Evolutionary conservation across 352 stramenopile species (phyloP).

Genomic region (Phytophthora fragariae): DNA sequence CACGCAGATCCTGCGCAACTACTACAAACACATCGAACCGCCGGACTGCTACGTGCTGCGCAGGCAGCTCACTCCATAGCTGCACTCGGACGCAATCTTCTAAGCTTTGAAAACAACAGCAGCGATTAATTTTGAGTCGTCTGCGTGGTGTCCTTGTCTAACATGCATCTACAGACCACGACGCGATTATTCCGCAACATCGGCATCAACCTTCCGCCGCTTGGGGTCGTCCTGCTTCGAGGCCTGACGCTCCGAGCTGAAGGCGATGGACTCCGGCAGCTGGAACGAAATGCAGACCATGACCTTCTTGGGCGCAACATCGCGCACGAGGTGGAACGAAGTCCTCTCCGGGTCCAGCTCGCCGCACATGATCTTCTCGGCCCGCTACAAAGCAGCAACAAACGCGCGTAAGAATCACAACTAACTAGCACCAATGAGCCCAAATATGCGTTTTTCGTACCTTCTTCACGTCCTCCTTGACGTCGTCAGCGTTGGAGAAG

Average conservation of each 20-base stretch:
- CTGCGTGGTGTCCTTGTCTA: conserved; percentile 13
- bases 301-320: conserved; percentile 97
- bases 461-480: conserved; percentile 74
- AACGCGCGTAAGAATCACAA: conserved; percentile 10
- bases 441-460: conserved; percentile 36
- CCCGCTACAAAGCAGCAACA: conserved; percentile 49
- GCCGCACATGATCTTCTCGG: conserved; percentile 70
- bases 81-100: background rate
- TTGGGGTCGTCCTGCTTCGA: conserved; percentile 53
- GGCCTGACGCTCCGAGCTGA: conserved; percentile 56
- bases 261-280: conserved; percentile 82
- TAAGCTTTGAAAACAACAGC: conserved; percentile 16
- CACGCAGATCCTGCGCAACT: conserved; percentile 92
- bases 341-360: conserved; percentile 59
- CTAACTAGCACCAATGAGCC: background rate
- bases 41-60: conserved; percentile 94
- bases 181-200: conserved; percentile 16
- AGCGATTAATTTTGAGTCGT: conserved; percentile 13
- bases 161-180: conserved; percentile 2
- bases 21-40: conserved; percentile 95
- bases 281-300: conserved; percentile 98
- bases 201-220: conserved; percentile 51
- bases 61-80: conserved; percentile 54
- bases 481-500: conserved; percentile 90
- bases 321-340: conserved; percentile 91